Evolutionary conservation across 139 green algal species (phyloP).

Genomic region (Dunaliella primolecta): DNA sequence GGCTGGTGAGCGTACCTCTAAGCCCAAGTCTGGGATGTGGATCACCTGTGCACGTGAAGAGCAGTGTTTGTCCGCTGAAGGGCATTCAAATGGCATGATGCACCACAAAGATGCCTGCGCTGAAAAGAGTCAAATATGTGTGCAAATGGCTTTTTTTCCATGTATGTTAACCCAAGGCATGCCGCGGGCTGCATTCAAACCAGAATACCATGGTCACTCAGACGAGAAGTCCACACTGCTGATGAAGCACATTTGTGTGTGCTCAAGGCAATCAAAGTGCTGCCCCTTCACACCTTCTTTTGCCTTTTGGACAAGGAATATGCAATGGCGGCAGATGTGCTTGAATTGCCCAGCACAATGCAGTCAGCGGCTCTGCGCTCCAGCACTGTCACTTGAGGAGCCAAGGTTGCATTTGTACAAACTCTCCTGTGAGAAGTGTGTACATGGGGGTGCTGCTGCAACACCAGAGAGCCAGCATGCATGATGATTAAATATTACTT

Average conservation of each 20-base stretch:
- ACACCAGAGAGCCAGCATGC: too few relatives aligned
- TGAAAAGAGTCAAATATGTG: not conserved
- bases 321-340: constrained; percentile 19
- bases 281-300: constrained; percentile 36
- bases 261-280: not conserved
- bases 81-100: too few relatives aligned
- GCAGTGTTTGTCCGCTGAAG: too few relatives aligned
- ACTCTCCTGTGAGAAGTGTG: too few relatives aligned
- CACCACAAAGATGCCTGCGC: too few relatives aligned
- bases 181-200: too few relatives aligned
- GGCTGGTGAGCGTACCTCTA: not conserved
- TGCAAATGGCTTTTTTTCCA: not conserved
- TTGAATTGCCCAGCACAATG: constrained; percentile 35
- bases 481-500: too few relatives aligned
- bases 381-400: constrained; percentile 23
- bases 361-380: constrained; percentile 42
- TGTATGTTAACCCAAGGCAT: too few relatives aligned
- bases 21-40: constrained; percentile 7
- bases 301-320: constrained; percentile 30
- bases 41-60: not conserved
- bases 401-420: too few relatives aligned
- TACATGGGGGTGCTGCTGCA: too few relatives aligned
- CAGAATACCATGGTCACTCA: too few relatives aligned
- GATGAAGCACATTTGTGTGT: not conserved
- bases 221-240: too few relatives aligned